Evolutionary conservation across 192 early-diverging fungal genomes (phyloP).

Genomic region (Rhizoclosmatium globosum): DNA sequence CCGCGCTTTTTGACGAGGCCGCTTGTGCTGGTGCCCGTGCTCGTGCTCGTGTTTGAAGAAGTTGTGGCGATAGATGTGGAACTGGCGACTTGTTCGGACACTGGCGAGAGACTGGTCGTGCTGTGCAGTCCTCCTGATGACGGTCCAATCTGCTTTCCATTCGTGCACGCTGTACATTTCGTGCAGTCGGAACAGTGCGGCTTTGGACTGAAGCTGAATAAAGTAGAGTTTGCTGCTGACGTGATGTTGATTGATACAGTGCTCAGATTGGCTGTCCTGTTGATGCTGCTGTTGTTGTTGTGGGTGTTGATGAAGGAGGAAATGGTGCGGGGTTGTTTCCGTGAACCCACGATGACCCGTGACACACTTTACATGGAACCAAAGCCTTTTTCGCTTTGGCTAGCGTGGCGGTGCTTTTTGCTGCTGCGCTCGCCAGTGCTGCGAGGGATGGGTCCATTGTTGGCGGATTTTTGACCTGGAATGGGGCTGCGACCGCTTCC

Average conservation of each 20-base stretch:
- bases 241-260: background rate
- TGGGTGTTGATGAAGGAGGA: background rate
- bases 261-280: background rate
- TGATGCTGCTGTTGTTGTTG: background rate
- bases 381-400: constrained; percentile 13
- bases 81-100: too few species aligned
- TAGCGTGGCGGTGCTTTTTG: background rate
- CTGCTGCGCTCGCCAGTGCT: background rate
- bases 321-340: constrained; percentile 27
- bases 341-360: constrained; percentile 31
- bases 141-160: constrained; percentile 18
- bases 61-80: too few species aligned
- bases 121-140: too few species aligned
- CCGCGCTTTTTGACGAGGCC: constrained; percentile 5
- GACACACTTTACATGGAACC: constrained; percentile 1
- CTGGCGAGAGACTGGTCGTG: too few species aligned
- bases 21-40: too few species aligned
- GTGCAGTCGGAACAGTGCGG: constrained; percentile 19
- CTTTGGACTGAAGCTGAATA: constrained; percentile 8
- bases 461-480: background rate
- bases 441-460: constrained; percentile 16
- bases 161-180: constrained; percentile 29
- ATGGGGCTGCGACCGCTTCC: too few species aligned
- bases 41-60: too few species aligned
- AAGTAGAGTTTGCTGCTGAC: background rate